A percentile compares a stretch with the other conserved stretches of the same genome.
These are phyloP conservation scores for Lactarius vividus DNA, from an alignment of 768 basidiomycete genomes.

Conservation along the genomic window DNA sequence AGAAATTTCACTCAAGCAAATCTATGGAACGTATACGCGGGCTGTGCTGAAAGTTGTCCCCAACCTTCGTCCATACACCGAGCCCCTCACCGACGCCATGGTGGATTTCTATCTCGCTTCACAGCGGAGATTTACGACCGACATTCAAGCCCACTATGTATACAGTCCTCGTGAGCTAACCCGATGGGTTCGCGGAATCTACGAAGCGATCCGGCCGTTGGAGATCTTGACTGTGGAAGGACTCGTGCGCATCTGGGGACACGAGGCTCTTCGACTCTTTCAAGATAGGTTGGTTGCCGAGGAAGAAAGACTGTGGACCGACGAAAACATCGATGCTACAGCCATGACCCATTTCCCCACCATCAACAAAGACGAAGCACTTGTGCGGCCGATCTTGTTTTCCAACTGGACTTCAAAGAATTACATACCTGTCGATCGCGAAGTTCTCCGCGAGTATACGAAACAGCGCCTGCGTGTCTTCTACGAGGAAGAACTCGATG, in stretches of 20 bases:
- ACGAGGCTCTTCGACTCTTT: slow-evolving; percentile 95
- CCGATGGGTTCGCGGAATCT: slow-evolving; percentile 95
- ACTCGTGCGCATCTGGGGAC: slow-evolving; percentile 95
- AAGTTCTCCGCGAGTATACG: slow-evolving; percentile 90
- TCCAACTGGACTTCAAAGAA: slow-evolving; percentile 99
- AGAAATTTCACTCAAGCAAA: slow-evolving; percentile 93
- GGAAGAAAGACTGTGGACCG: slow-evolving; percentile 93
- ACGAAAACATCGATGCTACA: slow-evolving; percentile 80
- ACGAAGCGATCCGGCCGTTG: slow-evolving; percentile 92
- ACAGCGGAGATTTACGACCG: slow-evolving; percentile 92
- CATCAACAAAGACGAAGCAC: slow-evolving; percentile 82
- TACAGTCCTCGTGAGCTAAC: slow-evolving; percentile 99
- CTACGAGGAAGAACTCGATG: slow-evolving; percentile 98
- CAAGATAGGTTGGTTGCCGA: slow-evolving; percentile 95
- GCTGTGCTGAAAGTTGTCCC: slow-evolving; percentile 95
- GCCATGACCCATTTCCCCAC: slow-evolving; percentile 93
- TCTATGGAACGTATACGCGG: slow-evolving; percentile 97
- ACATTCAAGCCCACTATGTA: slow-evolving; percentile 97
- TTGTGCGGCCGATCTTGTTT: slow-evolving; percentile 88
- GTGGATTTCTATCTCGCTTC: slow-evolving; percentile 93
- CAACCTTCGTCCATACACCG: slow-evolving; percentile 86
- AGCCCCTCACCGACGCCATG: slow-evolving; percentile 97
- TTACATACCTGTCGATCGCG: slow-evolving; percentile 93
- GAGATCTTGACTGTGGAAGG: slow-evolving; percentile 95
- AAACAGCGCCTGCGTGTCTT: slow-evolving; percentile 97